Evolutionary conservation across 148 eudicot genomes (phyloP).

Genomic region (Heliamphora exappendiculata): DNA sequence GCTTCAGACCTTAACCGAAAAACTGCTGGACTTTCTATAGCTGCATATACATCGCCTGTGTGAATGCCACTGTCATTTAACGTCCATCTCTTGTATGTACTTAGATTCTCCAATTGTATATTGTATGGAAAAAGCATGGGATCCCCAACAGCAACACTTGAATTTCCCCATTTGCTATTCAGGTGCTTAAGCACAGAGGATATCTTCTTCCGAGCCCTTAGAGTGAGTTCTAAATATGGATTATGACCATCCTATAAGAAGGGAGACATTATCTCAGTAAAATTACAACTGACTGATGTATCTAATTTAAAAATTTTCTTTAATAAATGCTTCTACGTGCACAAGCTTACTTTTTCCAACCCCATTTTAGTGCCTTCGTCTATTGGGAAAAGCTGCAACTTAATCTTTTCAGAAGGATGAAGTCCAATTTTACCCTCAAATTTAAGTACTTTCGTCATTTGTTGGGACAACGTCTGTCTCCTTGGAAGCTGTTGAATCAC

Average conservation of each 20-base stretch:
- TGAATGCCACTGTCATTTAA: constrained; percentile 33
- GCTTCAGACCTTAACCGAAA: constrained; percentile 72
- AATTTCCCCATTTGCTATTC: constrained; percentile 68
- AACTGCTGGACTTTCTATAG: constrained; percentile 47
- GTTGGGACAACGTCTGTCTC: not conserved
- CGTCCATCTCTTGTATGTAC: constrained; percentile 52
- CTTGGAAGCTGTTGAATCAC: constrained; percentile 12
- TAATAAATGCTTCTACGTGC: not conserved
- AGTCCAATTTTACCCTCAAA: constrained; percentile 9
- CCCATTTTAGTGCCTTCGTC: constrained; percentile 44
- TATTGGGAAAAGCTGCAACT: constrained; percentile 81
- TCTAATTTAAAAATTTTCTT: not conserved
- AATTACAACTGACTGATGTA: not conserved
- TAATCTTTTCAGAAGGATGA: constrained; percentile 50
- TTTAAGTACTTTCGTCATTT: constrained; percentile 9
- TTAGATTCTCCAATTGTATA: constrained; percentile 22
- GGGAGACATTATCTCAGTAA: not conserved
- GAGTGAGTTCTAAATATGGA: constrained; percentile 75
- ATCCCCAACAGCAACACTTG: constrained; percentile 55
- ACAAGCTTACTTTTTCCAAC: constrained; percentile 59
- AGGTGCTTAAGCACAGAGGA: constrained; percentile 79
- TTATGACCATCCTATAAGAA: constrained; percentile 70
- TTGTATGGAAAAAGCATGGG: constrained; percentile 62
- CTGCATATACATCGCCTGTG: constrained; percentile 62
- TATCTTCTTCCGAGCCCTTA: constrained; percentile 72